These are phyloP conservation scores for Manihot esculenta DNA, from an alignment of 441 rosid genomes.

Conservation along the genomic window DNA sequence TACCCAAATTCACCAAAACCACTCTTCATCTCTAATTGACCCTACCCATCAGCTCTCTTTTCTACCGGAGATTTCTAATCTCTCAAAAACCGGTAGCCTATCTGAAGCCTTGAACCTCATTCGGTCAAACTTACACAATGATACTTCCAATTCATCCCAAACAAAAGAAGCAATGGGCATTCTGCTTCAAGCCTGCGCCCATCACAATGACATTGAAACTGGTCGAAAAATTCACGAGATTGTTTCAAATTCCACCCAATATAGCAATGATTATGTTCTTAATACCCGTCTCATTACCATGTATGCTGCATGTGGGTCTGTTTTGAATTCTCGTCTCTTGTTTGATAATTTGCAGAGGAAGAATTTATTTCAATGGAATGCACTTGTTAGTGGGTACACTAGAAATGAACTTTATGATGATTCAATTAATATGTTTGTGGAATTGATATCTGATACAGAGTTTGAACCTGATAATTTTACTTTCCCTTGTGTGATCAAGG, in stretches of 20 bases:
- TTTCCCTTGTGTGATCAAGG: slow-evolving; percentile 66
- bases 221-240: slow-evolving; percentile 49
- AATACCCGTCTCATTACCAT: slow-evolving; percentile 54
- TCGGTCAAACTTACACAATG: slow-evolving; percentile 20
- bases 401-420: slow-evolving; percentile 51
- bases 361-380: slow-evolving; percentile 73
- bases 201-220: slow-evolving; percentile 39
- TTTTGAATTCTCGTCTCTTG: slow-evolving; percentile 44
- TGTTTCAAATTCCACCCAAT: slow-evolving; percentile 40
- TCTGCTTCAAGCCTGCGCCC: slow-evolving; percentile 53
- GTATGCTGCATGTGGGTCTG: slow-evolving; percentile 57
- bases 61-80: slow-evolving; percentile 36
- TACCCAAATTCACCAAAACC: slow-evolving; percentile 12
- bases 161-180: slow-evolving; percentile 50
- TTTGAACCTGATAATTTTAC: slow-evolving; percentile 64
- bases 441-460: slow-evolving; percentile 37
- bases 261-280: slow-evolving; percentile 47
- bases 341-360: slow-evolving; percentile 43
- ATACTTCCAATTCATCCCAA: slow-evolving; percentile 24
- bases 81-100: slow-evolving; percentile 43
- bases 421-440: slow-evolving; percentile 43
- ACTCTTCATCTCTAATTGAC: slow-evolving; percentile 5
- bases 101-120: slow-evolving; percentile 38
- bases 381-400: slow-evolving; percentile 57
- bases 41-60: slow-evolving; percentile 23